Percentiles rank a stretch among this genome's conserved stretches.
These are phyloP conservation scores for Irineochytrium annulatum DNA, from an alignment of 192 early-diverging fungal species.

Conservation along the genomic window DNA sequence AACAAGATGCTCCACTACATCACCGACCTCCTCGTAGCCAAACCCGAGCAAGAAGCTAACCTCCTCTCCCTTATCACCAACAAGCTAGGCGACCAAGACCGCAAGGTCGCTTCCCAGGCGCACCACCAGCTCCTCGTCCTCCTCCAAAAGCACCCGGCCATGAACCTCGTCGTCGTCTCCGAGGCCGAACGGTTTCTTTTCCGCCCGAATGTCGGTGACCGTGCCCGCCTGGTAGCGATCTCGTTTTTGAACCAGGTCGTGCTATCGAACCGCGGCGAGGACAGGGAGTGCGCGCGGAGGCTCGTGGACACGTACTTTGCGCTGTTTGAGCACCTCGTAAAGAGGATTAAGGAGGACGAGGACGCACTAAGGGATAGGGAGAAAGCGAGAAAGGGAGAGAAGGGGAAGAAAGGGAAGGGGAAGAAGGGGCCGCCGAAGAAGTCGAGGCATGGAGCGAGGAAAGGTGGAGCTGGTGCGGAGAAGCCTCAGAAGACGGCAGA, in stretches of 20 bases:
- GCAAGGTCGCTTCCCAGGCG: conserved; percentile 81
- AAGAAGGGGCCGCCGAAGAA: conserved; percentile 1
- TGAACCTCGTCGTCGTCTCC: conserved; percentile 82
- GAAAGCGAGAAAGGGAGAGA: conserved; percentile 22
- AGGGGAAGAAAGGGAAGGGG: conserved; percentile 8
- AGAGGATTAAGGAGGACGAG: conserved; percentile 30
- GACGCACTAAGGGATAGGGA: conserved; percentile 41
- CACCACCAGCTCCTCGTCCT: conserved; percentile 69
- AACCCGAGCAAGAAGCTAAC: conserved; percentile 97
- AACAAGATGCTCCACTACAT: conserved; percentile 75
- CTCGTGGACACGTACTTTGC: conserved; percentile 89
- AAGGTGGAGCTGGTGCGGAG: conserved; percentile 4
- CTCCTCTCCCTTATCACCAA: conserved; percentile 86
- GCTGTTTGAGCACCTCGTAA: conserved; percentile 80
- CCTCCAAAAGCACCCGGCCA: conserved; percentile 74
- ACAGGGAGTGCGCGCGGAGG: conserved; percentile 71
- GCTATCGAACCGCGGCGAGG: conserved; percentile 57
- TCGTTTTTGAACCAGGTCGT: conserved; percentile 91
- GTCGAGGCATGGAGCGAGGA: conserved; percentile 15
- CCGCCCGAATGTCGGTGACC: conserved; percentile 64
- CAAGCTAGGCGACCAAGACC: conserved; percentile 91
- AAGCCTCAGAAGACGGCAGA: conserved; percentile 15
- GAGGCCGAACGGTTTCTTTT: conserved; percentile 86
- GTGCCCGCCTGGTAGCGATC: conserved; percentile 88
- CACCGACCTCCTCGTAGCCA: conserved; percentile 70